Conservation (phyloP, 805 yeast genomes). For the Myxozyma neglecta region DNA sequence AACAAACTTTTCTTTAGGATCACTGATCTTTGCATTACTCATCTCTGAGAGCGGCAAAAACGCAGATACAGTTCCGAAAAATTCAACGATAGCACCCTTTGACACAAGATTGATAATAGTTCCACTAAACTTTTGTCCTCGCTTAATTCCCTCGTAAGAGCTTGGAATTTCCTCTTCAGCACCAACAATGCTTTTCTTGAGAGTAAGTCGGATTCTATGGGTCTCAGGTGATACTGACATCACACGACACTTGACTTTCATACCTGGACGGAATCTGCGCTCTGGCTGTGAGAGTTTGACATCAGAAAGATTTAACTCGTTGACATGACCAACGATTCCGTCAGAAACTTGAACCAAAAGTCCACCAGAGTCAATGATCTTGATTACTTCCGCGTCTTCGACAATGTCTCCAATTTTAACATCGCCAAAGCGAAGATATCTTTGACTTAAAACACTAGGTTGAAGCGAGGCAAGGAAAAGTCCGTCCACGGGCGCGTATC, state of each 20-base stretch:
- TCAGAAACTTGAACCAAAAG: slow-evolving; percentile 65
- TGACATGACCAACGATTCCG: slow-evolving; percentile 69
- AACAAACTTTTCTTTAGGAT: slow-evolving; percentile 74
- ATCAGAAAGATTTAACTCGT: slow-evolving; percentile 77
- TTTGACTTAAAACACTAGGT: slow-evolving; percentile 59
- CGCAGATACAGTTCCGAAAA: slow-evolving; percentile 76
- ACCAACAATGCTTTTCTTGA: slow-evolving; percentile 80
- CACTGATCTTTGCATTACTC: slow-evolving; percentile 79
- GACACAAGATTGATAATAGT: slow-evolving; percentile 70
- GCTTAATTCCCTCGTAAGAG: slow-evolving; percentile 54
- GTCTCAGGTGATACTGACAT: slow-evolving; percentile 49
- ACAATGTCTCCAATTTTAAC: slow-evolving; percentile 73
- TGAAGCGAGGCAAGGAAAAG: slow-evolving; percentile 68
- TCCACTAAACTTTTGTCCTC: slow-evolving; percentile 60
- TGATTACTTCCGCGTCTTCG: slow-evolving; percentile 53
- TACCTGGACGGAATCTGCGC: slow-evolving; percentile 83
- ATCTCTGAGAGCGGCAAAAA: slow-evolving; percentile 85
- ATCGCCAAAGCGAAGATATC: slow-evolving; percentile 68
- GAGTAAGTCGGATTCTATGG: slow-evolving; percentile 60
- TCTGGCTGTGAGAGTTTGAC: slow-evolving; percentile 84
- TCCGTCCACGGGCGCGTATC: slow-evolving; percentile 66
- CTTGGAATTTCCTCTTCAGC: slow-evolving; percentile 40
- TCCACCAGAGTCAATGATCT: slow-evolving; percentile 63
- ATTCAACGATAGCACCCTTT: slow-evolving; percentile 78
- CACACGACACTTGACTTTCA: slow-evolving; percentile 74